Conservation (phyloP, 2,329 filamentous ascomycete genomes). For the Phoma sp. region DNA sequence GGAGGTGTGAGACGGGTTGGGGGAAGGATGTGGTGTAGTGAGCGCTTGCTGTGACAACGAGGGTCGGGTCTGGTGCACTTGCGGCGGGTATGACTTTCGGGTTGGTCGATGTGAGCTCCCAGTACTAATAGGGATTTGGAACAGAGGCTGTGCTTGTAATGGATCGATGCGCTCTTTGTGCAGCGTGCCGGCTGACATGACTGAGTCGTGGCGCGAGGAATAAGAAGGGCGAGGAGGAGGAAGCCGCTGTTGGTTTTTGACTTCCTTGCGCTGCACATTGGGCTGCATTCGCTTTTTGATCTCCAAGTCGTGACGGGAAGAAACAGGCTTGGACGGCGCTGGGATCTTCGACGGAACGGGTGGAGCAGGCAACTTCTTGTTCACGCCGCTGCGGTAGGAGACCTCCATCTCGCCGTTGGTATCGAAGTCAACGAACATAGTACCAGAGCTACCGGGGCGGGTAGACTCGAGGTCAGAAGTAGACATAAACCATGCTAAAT, state of each 20-base stretch:
- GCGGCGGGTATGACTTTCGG: constrained; percentile 1
- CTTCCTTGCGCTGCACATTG: background rate
- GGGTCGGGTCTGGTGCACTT: background rate
- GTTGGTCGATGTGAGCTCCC: background rate
- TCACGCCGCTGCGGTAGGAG: constrained; percentile 9
- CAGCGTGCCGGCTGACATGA: background rate
- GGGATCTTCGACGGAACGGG: constrained; percentile 5
- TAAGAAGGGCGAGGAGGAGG: background rate
- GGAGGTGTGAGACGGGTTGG: background rate
- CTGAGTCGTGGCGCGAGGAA: constrained; percentile 6
- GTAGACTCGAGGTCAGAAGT: background rate
- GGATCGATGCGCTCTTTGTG: background rate
- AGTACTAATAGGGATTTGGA: background rate
- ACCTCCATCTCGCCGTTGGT: constrained; percentile 3
- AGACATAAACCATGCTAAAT: constrained; percentile 24
- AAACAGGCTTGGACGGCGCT: background rate
- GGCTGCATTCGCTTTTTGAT: background rate
- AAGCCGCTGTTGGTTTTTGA: background rate
- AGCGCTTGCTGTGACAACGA: background rate
- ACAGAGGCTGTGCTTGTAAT: background rate
- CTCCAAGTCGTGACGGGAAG: background rate
- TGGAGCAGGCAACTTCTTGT: constrained; percentile 14
- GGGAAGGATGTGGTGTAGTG: background rate
- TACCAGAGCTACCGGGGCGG: constrained; percentile 15
- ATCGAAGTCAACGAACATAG: constrained; percentile 36